Percentiles rank a stretch among this genome's conserved stretches.
These are phyloP conservation scores for Talaromyces sp. DNA, from an alignment of 2,329 filamentous ascomycete genomes.

Conservation along the genomic window DNA sequence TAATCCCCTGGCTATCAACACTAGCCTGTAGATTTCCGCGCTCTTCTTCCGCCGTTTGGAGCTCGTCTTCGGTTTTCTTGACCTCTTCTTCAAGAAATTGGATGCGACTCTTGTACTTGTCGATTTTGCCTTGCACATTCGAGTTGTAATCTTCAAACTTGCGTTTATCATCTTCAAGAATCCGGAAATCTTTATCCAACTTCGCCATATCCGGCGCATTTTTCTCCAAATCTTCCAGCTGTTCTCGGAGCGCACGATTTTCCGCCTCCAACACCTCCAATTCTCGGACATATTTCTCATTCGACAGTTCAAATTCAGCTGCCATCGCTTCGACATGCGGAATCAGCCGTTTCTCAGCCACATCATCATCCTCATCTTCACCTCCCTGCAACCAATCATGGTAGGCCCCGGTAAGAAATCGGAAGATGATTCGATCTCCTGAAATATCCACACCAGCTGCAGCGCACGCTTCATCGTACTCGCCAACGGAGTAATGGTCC, in stretches of 20 bases:
- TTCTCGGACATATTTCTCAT: constrained; percentile 79
- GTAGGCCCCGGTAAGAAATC: constrained; percentile 86
- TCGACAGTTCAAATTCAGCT: constrained; percentile 76
- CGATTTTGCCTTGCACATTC: constrained; percentile 75
- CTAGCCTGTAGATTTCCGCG: constrained; percentile 73
- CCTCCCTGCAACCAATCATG: constrained; percentile 91
- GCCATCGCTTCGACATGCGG: constrained; percentile 89
- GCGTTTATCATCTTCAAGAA: constrained; percentile 87
- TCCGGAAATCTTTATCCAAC: constrained; percentile 84
- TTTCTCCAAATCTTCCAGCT: constrained; percentile 87
- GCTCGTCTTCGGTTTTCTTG: constrained; percentile 69
- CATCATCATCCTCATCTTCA: constrained; percentile 82
- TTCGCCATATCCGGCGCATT: constrained; percentile 77
- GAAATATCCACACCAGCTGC: constrained; percentile 84
- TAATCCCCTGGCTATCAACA: constrained; percentile 90
- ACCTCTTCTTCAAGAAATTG: constrained; percentile 83
- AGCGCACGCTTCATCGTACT: constrained; percentile 85
- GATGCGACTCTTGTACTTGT: constrained; percentile 81
- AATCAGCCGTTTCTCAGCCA: constrained; percentile 70
- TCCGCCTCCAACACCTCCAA: constrained; percentile 83
- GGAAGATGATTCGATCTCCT: constrained; percentile 89
- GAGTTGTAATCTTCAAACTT: constrained; percentile 97
- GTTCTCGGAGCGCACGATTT: constrained; percentile 72
- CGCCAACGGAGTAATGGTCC: constrained; percentile 72
- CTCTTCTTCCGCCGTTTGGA: constrained; percentile 79